A percentile compares a stretch with the other conserved stretches of the same genome.
These are phyloP conservation scores for Pleurotus ostreatus DNA, from an alignment of 768 basidiomycete species.

Conservation along the genomic window DNA sequence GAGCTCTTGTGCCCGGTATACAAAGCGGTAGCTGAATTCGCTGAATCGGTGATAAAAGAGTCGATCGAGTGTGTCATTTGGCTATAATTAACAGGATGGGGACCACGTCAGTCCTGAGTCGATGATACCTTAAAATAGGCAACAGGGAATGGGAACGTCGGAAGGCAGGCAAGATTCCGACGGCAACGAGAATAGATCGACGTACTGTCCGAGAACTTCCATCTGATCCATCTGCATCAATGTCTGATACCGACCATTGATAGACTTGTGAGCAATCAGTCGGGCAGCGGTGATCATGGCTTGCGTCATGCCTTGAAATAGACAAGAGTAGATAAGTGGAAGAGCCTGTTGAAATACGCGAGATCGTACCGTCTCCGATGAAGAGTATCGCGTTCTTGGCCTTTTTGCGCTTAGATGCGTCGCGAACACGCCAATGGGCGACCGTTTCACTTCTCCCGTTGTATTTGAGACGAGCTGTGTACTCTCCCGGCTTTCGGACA, in stretches of 20 bases:
- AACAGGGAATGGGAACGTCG: background rate
- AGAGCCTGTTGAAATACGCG: background rate
- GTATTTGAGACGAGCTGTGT: constrained; percentile 34
- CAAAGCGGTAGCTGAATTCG: constrained; percentile 42
- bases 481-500: constrained; percentile 29
- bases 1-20: constrained; percentile 42
- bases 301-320: constrained; percentile 38
- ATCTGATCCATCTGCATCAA: constrained; percentile 46
- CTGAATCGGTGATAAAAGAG: constrained; percentile 45
- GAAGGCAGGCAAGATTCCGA: background rate
- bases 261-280: constrained; percentile 41
- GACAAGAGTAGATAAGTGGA: background rate
- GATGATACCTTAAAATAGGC: too few species aligned
- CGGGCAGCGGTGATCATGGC: constrained; percentile 45
- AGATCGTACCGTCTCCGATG: constrained; percentile 38
- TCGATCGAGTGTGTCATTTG: constrained; percentile 48
- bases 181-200: background rate
- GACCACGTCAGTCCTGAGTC: too few species aligned
- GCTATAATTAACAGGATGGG: constrained; percentile 15
- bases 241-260: constrained; percentile 41
- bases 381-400: constrained; percentile 43
- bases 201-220: constrained; percentile 40
- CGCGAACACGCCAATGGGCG: constrained; percentile 35
- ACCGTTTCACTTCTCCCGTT: constrained; percentile 29
- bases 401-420: constrained; percentile 26